Conservation (phyloP, 2,329 filamentous ascomycete species). For the Reticulascus tulasneorum region DNA sequence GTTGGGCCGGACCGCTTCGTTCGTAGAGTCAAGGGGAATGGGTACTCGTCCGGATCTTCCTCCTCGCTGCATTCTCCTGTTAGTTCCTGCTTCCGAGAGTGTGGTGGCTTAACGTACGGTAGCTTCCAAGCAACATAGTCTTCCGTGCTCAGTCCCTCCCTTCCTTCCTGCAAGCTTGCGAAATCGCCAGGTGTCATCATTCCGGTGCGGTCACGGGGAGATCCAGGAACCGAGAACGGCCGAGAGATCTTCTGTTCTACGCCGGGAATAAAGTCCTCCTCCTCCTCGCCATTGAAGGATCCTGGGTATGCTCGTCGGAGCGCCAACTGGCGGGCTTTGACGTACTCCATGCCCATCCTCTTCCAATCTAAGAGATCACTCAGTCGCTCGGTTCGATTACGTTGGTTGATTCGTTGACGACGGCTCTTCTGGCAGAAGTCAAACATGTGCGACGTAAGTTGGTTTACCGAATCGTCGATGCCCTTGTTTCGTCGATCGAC, state of each 20-base stretch:
- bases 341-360: conserved; percentile 98
- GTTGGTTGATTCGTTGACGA: conserved; percentile 96
- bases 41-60: conserved; percentile 77
- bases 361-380: conserved; percentile 98
- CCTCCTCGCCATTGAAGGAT: conserved; percentile 77
- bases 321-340: conserved; percentile 92
- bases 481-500: conserved; percentile 94
- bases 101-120: conserved; percentile 64
- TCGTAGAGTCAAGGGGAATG: conserved; percentile 55
- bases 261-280: conserved; percentile 86
- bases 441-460: conserved; percentile 87
- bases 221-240: conserved; percentile 90
- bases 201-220: conserved; percentile 81
- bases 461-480: conserved; percentile 95
- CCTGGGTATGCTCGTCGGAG: conserved; percentile 85
- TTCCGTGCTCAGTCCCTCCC: conserved; percentile 89
- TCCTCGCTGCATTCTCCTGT: conserved; percentile 63
- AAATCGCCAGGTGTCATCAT: conserved; percentile 99
- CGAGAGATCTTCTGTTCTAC: conserved; percentile 94
- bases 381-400: conserved; percentile 91
- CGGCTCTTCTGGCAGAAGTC: conserved; percentile 92
- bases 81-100: conserved; percentile 18
- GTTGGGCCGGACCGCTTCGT: conserved; percentile 41
- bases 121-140: conserved; percentile 98
- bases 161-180: conserved; percentile 89